A percentile compares a stretch with the other conserved stretches of the same genome.
phyloP scores from a whole-genome alignment of 768 basidiomycete species.

The Phlebiopsis gigantea region DNA sequence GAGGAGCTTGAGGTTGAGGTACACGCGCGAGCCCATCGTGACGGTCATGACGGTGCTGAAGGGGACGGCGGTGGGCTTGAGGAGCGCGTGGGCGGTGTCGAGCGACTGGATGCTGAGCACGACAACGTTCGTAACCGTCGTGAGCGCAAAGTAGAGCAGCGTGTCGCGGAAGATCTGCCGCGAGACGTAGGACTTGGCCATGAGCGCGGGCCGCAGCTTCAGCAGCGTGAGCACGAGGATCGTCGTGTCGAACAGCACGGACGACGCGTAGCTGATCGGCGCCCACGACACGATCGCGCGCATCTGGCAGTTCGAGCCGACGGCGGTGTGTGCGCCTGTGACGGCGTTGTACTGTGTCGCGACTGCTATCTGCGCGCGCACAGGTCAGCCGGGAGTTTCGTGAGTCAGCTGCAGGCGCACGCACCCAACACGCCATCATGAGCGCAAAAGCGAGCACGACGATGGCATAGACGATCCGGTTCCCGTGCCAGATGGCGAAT shows the following conservation, averaged over 20 bases:
- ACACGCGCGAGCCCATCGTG: constrained; percentile 24
- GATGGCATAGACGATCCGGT: constrained; percentile 21
- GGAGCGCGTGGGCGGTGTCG: constrained; percentile 7
- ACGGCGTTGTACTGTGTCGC: constrained; percentile 26
- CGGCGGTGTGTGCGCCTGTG: constrained; percentile 22
- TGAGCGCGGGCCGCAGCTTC: constrained; percentile 2
- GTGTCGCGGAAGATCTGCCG: constrained; percentile 10
- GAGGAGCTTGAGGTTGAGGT: constrained; percentile 9
- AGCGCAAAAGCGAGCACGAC: constrained; percentile 11
- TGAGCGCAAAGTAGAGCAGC: constrained; percentile 12
- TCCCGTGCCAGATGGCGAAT: constrained; percentile 29
- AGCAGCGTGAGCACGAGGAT: constrained; percentile 24
- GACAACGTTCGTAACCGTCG: constrained; percentile 12
- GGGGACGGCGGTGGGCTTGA: constrained; percentile 14
- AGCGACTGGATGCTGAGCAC: constrained; percentile 14
- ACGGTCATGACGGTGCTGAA: constrained; percentile 21
- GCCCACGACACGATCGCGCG: constrained; percentile 28
- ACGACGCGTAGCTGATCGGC: constrained; percentile 28
- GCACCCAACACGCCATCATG: not conserved
- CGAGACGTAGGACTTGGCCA: not conserved
- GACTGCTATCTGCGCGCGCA: constrained; percentile 28
- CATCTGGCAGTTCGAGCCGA: constrained; percentile 32
- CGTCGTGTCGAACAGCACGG: constrained; percentile 27
- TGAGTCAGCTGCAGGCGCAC: not conserved
- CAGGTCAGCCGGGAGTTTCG: not conserved